Evolutionary conservation across 2,329 filamentous ascomycete genomes (phyloP), one percentile per base, ranked within the genome.

Genomic region (Samsoniella hepiali): DNA sequence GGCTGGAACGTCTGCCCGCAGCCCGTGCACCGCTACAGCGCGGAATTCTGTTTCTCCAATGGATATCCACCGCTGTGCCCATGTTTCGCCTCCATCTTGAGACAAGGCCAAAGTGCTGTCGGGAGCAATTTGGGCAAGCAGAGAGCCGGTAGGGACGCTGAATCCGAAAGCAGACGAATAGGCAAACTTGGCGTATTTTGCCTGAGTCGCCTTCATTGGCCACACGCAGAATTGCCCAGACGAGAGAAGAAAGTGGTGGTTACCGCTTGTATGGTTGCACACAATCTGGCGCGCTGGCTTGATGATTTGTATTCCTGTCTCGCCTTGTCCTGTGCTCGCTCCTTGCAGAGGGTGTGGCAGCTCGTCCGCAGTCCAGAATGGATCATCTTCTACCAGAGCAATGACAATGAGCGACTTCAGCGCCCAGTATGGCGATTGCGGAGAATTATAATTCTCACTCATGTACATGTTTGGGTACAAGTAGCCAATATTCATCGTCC

Each of bases 401-500:
- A 82, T 69, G 0, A 75, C 76, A 1, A 83, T 71, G 3, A 85
- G 76, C 0, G 78, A 77, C 63, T 85, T 85, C 29, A 84, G 70
- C 8, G 76, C 78, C 83, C 82, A 85, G 67, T 84, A 85, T 0
- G 77, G 74, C 0, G 82, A 84, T 64, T 85, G 82, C 0, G 82
- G 81, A 1, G 82, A 85, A 67, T 85, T 85, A 69, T 85, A 85
- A 65, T 84, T 80, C 68, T 85, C 83, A 42, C 75, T 74, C 76
- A 85, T 77, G 67, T 79, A 84, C 78, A 83, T 83, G 65, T 84
- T 84, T 0, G 72, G 72, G 51, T 75, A 77, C 1, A 72, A 36
- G 60, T 66, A 75, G 0, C 75, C 82, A 42, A 84, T 81, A 2
- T 77, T 83, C 22, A 84, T 50, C 0, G 80, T 82, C 0, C 81